Conservation (phyloP, 768 basidiomycete species). For the Leucocoprinus birnbaumii region DNA sequence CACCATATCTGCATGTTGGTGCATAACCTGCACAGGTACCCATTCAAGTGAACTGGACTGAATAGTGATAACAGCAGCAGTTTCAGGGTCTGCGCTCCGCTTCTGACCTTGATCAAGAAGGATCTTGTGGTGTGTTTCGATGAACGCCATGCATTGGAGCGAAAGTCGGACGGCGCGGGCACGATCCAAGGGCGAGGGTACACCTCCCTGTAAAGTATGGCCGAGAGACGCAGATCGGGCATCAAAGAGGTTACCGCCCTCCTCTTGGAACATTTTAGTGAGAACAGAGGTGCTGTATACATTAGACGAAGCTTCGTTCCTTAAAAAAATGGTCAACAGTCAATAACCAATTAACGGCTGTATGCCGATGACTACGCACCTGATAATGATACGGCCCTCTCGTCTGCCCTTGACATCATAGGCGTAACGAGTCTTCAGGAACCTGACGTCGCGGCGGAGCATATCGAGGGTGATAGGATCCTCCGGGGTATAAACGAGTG, state of each 20-base stretch:
- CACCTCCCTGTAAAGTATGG: slow-evolving; percentile 94
- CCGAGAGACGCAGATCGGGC: slow-evolving; percentile 94
- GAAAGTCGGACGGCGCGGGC: slow-evolving; percentile 87
- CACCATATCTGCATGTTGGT: slow-evolving; percentile 86
- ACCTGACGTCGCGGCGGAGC: slow-evolving; percentile 82
- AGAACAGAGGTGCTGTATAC: slow-evolving; percentile 92
- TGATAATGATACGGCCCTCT: slow-evolving; percentile 91
- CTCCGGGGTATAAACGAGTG: slow-evolving; percentile 93
- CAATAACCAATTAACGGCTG: no score
- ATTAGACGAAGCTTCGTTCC: slow-evolving; percentile 81
- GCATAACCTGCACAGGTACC: slow-evolving; percentile 84
- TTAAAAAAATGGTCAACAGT: slow-evolving; percentile 24
- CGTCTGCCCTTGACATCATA: slow-evolving; percentile 86
- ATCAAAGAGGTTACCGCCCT: slow-evolving; percentile 91
- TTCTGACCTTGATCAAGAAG: slow-evolving; percentile 47
- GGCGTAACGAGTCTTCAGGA: slow-evolving; percentile 80
- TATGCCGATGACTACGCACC: slow-evolving; percentile 36
- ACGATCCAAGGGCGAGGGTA: slow-evolving; percentile 93
- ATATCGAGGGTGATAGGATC: slow-evolving; percentile 80
- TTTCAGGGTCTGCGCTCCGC: slow-evolving; percentile 56
- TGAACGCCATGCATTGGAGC: slow-evolving; percentile 90
- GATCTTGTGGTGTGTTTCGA: slow-evolving; percentile 74
- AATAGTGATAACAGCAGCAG: slow-evolving; percentile 89
- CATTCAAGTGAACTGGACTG: slow-evolving; percentile 79
- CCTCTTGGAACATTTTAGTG: slow-evolving; percentile 92